Evolutionary conservation across 2,329 filamentous ascomycete species (phyloP).

Genomic region (Biscogniauxia mediterranea): DNA sequence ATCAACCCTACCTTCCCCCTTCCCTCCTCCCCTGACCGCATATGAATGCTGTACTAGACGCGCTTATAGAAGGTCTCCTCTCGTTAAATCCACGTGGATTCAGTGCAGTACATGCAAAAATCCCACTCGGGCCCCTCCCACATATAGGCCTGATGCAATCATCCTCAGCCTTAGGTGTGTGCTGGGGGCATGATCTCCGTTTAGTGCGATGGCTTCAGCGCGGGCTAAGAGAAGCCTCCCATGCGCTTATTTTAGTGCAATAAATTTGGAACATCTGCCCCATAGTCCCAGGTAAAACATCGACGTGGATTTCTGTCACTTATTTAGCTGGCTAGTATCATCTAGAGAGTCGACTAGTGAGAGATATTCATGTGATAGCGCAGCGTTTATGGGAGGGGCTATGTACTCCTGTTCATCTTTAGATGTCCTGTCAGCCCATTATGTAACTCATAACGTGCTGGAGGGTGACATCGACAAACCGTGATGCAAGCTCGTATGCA

Average conservation of each 20-base stretch:
- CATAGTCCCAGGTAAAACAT: not conserved
- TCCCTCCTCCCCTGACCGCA: not conserved
- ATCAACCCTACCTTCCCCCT: not conserved
- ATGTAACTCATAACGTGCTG: not conserved
- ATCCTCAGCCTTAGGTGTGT: not conserved
- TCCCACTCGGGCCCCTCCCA: not conserved
- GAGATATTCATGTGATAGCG: not conserved
- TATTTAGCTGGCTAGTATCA: not conserved
- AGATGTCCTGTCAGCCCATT: not conserved
- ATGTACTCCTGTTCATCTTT: not conserved
- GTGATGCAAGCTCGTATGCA: not conserved
- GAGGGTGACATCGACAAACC: not conserved
- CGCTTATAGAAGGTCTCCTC: not conserved
- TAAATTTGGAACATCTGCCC: not conserved
- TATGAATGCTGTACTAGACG: not conserved
- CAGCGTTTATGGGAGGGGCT: not conserved
- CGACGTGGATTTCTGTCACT: not conserved
- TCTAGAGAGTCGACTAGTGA: not conserved
- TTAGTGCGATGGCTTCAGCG: not conserved
- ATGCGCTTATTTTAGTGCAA: not conserved
- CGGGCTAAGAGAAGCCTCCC: not conserved
- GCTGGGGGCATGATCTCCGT: not conserved
- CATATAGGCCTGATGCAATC: not conserved
- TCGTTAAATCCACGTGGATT: not conserved
- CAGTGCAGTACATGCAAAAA: not conserved